Percentiles rank a stretch among this genome's conserved stretches.
phyloP scores from a whole-genome alignment of 2,329 filamentous ascomycete genomes.

The Hypoxylon sp. region DNA sequence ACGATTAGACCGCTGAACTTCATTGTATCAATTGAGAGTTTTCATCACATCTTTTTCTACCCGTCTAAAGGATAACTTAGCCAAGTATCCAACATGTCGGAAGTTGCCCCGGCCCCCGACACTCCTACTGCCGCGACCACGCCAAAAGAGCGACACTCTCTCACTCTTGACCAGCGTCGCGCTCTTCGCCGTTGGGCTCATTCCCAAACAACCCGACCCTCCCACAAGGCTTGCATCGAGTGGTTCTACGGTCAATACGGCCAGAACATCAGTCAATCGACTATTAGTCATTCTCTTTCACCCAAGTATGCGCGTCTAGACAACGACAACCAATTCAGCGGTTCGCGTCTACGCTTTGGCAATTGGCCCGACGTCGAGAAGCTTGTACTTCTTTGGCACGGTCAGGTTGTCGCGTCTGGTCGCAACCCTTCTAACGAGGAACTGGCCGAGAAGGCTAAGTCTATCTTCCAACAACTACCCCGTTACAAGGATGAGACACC shows the following conservation, averaged over 20 bases:
- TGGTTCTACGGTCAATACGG: slow-evolving; percentile 73
- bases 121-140: slow-evolving; percentile 44
- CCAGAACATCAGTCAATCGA: slow-evolving; percentile 74
- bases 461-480: slow-evolving; percentile 70
- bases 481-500: slow-evolving; percentile 73
- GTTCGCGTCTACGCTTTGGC: slow-evolving; percentile 72
- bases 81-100: slow-evolving; percentile 44
- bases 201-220: slow-evolving; percentile 68
- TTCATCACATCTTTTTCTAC: slow-evolving; percentile 29
- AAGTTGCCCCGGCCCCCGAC: slow-evolving; percentile 47
- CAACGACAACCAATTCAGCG: slow-evolving; percentile 73
- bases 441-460: slow-evolving; percentile 73
- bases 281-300: slow-evolving; percentile 73
- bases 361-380: slow-evolving; percentile 81
- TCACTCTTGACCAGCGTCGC: slow-evolving; percentile 74
- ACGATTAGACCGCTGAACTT: slow-evolving; percentile 52
- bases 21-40: slow-evolving; percentile 51
- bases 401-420: slow-evolving; percentile 64
- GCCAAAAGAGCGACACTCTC: slow-evolving; percentile 68
- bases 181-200: slow-evolving; percentile 73
- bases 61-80: slow-evolving; percentile 17
- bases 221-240: slow-evolving; percentile 74
- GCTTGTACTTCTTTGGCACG: slow-evolving; percentile 80
- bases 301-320: slow-evolving; percentile 74
- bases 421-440: slow-evolving; percentile 74